A percentile compares a stretch with the other conserved stretches of the same genome.
These are phyloP conservation scores for Fusarium sororula DNA, from an alignment of 2,329 filamentous ascomycete species.

Conservation along the genomic window DNA sequence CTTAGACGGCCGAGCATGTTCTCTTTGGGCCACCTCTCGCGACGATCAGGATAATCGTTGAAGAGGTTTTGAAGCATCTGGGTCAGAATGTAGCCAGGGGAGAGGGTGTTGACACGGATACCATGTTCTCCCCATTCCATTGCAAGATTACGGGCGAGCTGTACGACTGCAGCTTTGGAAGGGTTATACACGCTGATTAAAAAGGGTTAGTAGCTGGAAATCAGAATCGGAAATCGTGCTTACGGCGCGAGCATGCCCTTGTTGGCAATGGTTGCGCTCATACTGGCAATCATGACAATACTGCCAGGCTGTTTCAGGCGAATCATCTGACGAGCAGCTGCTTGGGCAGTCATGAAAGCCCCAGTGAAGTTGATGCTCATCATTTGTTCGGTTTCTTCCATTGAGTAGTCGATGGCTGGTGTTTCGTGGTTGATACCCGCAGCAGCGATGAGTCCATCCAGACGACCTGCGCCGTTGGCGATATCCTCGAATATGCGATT, in stretches of 20 bases:
- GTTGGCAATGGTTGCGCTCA: conserved; percentile 75
- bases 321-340: conserved; percentile 81
- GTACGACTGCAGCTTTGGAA: conserved; percentile 77
- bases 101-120: conserved; percentile 84
- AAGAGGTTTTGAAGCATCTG: conserved; percentile 87
- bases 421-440: conserved; percentile 84
- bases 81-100: conserved; percentile 81
- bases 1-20: conserved; percentile 84
- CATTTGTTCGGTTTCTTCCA: conserved; percentile 79
- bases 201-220: background rate
- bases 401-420: conserved; percentile 80
- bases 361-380: conserved; percentile 89
- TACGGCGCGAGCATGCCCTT: conserved; percentile 68
- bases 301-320: conserved; percentile 66
- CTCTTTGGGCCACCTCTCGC: conserved; percentile 77
- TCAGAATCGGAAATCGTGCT: conserved; percentile 40
- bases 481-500: conserved; percentile 75
- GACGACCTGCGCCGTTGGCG: conserved; percentile 71
- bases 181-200: conserved; percentile 73
- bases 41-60: conserved; percentile 74
- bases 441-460: conserved; percentile 81
- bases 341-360: conserved; percentile 85
- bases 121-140: conserved; percentile 76
- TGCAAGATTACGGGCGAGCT: conserved; percentile 75
- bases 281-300: conserved; percentile 74